Evolutionary conservation across 225 moss, liverwort and hornwort genomes (phyloP).

Genomic region (Marchantia paleacea): DNA sequence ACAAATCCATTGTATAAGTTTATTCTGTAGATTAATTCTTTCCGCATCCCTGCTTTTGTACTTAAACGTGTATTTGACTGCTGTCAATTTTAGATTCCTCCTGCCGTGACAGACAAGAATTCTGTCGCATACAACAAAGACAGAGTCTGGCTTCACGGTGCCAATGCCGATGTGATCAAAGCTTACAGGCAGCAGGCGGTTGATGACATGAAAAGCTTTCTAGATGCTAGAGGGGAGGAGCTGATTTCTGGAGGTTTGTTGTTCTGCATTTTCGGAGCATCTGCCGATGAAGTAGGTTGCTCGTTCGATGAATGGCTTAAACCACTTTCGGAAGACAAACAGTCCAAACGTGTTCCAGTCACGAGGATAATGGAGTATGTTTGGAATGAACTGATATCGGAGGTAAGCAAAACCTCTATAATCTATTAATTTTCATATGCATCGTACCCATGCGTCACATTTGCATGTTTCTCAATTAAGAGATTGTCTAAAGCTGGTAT

Average conservation of each 20-base stretch:
- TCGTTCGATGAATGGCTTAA: background rate
- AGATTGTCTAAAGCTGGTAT: too few relatives aligned
- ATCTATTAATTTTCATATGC: too few relatives aligned
- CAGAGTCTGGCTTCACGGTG: background rate
- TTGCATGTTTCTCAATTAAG: too few relatives aligned
- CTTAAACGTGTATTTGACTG: too few relatives aligned
- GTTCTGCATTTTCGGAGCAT: background rate
- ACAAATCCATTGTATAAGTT: too few relatives aligned
- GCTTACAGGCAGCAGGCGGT: background rate
- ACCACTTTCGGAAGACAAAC: background rate
- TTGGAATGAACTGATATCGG: background rate
- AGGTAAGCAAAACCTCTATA: background rate
- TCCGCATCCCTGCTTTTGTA: too few relatives aligned
- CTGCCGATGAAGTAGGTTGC: background rate
- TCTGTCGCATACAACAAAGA: background rate
- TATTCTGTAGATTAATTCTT: too few relatives aligned
- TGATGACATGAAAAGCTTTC: background rate
- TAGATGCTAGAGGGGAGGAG: background rate
- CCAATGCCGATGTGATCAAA: background rate
- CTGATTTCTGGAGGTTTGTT: background rate
- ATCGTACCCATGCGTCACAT: too few relatives aligned
- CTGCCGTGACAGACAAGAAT: background rate
- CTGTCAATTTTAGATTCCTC: background rate
- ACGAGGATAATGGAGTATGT: background rate
- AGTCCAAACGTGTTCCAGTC: background rate